phyloP scores from a whole-genome alignment of 139 green algal species.

The Limnomonas spitsbergensis region DNA sequence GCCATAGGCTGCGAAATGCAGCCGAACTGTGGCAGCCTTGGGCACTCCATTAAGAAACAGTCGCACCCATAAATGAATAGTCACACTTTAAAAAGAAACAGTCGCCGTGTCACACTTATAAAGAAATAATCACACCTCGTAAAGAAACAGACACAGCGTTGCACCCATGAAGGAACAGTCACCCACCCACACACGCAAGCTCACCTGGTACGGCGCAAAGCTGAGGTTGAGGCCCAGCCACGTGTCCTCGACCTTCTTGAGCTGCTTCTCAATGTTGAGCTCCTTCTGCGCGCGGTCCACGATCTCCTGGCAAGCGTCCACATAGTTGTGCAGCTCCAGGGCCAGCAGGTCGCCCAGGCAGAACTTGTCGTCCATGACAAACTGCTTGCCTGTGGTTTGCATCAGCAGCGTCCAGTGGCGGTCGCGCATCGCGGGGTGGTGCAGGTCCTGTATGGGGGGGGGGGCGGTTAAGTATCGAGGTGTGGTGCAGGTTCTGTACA shows the following conservation, averaged over 20 bases:
- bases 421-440: slow-evolving; percentile 85
- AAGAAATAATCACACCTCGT: no score
- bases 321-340: slow-evolving; percentile 83
- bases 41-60: no score
- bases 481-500: not conserved
- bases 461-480: slow-evolving; percentile 14
- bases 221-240: slow-evolving; percentile 66
- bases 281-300: slow-evolving; percentile 89
- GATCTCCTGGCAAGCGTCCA: slow-evolving; percentile 83
- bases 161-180: no score
- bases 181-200: not conserved
- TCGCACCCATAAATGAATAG: no score
- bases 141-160: no score
- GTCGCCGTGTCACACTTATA: no score
- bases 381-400: slow-evolving; percentile 75
- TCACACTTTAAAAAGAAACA: no score
- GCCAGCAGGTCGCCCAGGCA: slow-evolving; percentile 79
- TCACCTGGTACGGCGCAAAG: slow-evolving; percentile 64
- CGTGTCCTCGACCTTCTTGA: slow-evolving; percentile 86
- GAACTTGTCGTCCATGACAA: slow-evolving; percentile 81
- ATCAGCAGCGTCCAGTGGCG: slow-evolving; percentile 89
- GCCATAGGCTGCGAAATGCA: no score
- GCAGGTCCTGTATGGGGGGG: slow-evolving; percentile 56
- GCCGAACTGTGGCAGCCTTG: no score
- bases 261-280: slow-evolving; percentile 78